Evolutionary conservation across 352 stramenopile genomes (phyloP).

Genomic region (Phytophthora capsici): DNA sequence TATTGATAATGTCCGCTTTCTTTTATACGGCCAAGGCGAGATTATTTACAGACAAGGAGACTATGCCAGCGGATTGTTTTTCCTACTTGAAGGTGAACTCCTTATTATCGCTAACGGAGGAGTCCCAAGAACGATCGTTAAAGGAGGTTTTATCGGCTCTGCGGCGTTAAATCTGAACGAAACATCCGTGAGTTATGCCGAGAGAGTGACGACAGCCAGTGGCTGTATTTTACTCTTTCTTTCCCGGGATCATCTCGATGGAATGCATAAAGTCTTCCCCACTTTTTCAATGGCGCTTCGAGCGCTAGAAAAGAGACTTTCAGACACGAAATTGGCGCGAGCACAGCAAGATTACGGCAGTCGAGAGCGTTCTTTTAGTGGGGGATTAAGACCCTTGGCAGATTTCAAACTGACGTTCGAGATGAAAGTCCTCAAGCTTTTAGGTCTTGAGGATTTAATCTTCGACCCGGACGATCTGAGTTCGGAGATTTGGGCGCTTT

Average conservation of each 20-base stretch:
- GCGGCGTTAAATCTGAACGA: conserved; percentile 58
- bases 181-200: conserved; percentile 57
- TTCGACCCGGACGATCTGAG: conserved; percentile 52
- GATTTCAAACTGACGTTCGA: conserved; percentile 26
- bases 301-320: conserved; percentile 57
- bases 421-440: conserved; percentile 31
- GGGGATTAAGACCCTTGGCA: not conserved
- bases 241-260: conserved; percentile 54
- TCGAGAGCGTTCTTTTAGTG: conserved; percentile 10
- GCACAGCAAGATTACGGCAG: conserved; percentile 33
- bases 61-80: conserved; percentile 67
- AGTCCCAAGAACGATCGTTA: conserved; percentile 41
- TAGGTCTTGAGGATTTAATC: conserved; percentile 42
- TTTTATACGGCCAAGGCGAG: conserved; percentile 68
- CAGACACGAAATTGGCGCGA: conserved; percentile 52
- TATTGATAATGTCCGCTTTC: conserved; percentile 56
- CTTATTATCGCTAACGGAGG: conserved; percentile 49
- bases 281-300: conserved; percentile 71
- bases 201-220: conserved; percentile 64
- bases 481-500: conserved; percentile 37
- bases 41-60: conserved; percentile 67
- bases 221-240: conserved; percentile 67
- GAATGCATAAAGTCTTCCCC: conserved; percentile 68
- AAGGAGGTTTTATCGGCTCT: conserved; percentile 60
- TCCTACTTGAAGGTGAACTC: conserved; percentile 61